Base-by-base conservation (phyloP, 2,329 filamentous ascomycete genomes). In the Helicocarpus griseus region DNA sequence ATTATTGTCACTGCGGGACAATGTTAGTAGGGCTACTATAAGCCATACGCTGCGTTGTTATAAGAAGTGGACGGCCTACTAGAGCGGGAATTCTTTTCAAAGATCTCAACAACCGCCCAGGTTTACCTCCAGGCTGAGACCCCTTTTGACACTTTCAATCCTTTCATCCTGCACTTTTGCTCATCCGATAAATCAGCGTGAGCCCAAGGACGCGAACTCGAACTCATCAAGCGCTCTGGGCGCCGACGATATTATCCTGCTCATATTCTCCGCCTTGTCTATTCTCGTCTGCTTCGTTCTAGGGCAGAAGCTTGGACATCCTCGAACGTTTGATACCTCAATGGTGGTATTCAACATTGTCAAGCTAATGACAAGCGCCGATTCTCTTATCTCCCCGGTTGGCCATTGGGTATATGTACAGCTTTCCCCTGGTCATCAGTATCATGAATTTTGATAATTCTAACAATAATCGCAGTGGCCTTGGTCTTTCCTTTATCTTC, bases 321-420 rank as follows among this genome's bases (percentile, higher is more conserved):
- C 44, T 21, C 44, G 44, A 4, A 35, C 44, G 9, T 46, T 46
- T 35, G 44, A 28, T 24, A 46, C 44, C 19, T 31, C 19, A 17
- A 46, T 46, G 44, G 44, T 46, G 14, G 44, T 35, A 13, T 46
- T 46, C n/a, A 46, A 35, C 17, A 31, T 46, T 35, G 29, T 22
- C 28, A 35, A 35, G 6, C 33, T 46, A 46, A 22, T 46, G 44
- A 46, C 44, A 21, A 35, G 29, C 22, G 29, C 28, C 2, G 44
- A 46, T 8, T 19, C 44, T 24, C 19, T 46, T 19, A 29, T 33
- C 33, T 46, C 44, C 28, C 8, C 4, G 8, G 44, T 46, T 21
- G 44, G 44, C 4, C 44, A 46, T 19, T 46, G 44, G 44, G 17
- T 35, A 28, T 46, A 46, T 22, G 29, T 46, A 46, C 17, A 13